Conservation (phyloP, 371 early-diverging fungal genomes). For the Mucor piriformis region DNA sequence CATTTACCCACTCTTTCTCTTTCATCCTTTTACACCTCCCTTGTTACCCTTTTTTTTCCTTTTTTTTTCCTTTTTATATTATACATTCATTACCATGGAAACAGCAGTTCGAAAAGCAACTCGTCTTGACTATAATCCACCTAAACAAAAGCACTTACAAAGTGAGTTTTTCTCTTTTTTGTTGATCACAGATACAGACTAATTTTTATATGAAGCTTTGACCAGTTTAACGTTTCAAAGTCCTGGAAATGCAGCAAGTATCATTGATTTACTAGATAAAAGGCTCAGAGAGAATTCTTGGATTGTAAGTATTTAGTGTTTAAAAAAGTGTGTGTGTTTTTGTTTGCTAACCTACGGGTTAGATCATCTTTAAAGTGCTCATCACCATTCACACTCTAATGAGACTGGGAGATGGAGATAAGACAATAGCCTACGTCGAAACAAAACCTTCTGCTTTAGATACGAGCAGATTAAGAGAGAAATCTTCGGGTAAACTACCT, state of each 20-base stretch:
- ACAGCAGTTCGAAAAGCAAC: constrained; percentile 81
- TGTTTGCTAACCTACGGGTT: too few species aligned
- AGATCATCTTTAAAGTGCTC: constrained; percentile 91
- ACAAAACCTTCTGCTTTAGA: constrained; percentile 62
- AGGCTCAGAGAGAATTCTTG: constrained; percentile 77
- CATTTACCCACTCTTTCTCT: neutral
- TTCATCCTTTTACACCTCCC: neutral
- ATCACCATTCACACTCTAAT: constrained; percentile 86
- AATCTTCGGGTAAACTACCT: constrained; percentile 56
- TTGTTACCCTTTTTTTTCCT: neutral
- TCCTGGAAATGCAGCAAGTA: constrained; percentile 58
- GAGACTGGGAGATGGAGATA: constrained; percentile 77
- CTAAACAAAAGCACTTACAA: constrained; percentile 86
- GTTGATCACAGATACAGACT: neutral
- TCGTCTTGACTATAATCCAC: constrained; percentile 72
- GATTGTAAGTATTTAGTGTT: constrained; percentile 62
- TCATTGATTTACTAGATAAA: constrained; percentile 59
- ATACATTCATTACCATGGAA: constrained; percentile 57
- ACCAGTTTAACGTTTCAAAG: constrained; percentile 52
- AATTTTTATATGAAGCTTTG: constrained; percentile 32
- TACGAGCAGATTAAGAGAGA: constrained; percentile 66
- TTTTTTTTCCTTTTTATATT: neutral
- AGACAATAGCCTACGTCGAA: constrained; percentile 70
- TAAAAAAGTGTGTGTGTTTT: too few species aligned
- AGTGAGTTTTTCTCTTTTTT: constrained; percentile 54